Conservation (phyloP, 345 rosid genomes). For the Moricandia moricandioides region DNA sequence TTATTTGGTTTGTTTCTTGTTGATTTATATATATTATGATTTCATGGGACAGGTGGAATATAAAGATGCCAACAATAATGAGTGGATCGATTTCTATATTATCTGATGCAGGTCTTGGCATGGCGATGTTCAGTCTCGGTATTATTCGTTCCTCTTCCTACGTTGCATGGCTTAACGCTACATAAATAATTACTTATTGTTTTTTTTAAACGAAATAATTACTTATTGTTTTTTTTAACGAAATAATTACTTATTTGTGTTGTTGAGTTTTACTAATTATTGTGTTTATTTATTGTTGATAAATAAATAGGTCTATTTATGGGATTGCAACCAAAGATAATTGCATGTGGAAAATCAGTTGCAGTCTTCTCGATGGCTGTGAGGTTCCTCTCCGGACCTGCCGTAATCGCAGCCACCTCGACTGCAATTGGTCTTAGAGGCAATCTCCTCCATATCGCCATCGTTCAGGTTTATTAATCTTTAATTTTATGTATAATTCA, state of each 20-base stretch:
- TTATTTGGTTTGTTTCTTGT: not conserved
- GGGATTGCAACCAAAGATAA: conserved; percentile 80
- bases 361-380: conserved; percentile 83
- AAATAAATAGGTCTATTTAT: conserved; percentile 57
- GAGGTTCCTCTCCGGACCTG: conserved; percentile 77
- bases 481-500: not conserved
- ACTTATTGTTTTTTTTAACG: too few relatives aligned
- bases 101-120: conserved; percentile 79
- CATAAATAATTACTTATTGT: not conserved
- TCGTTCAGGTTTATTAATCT: conserved; percentile 54
- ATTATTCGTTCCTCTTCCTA: not conserved
- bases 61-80: conserved; percentile 68
- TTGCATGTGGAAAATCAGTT: conserved; percentile 77
- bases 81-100: conserved; percentile 70
- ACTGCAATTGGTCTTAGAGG: conserved; percentile 78
- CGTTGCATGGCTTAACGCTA: not conserved
- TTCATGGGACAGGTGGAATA: conserved; percentile 52
- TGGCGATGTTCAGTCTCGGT: conserved; percentile 91
- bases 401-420: conserved; percentile 82
- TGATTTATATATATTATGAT: conserved; percentile 11
- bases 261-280: not conserved
- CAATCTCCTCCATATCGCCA: conserved; percentile 66
- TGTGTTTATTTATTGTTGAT: not conserved
- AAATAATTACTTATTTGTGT: too few relatives aligned
- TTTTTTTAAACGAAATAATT: too few relatives aligned